These are phyloP conservation scores for Colletotrichum lini DNA, from an alignment of 2,329 filamentous ascomycete species.

Conservation along the genomic window DNA sequence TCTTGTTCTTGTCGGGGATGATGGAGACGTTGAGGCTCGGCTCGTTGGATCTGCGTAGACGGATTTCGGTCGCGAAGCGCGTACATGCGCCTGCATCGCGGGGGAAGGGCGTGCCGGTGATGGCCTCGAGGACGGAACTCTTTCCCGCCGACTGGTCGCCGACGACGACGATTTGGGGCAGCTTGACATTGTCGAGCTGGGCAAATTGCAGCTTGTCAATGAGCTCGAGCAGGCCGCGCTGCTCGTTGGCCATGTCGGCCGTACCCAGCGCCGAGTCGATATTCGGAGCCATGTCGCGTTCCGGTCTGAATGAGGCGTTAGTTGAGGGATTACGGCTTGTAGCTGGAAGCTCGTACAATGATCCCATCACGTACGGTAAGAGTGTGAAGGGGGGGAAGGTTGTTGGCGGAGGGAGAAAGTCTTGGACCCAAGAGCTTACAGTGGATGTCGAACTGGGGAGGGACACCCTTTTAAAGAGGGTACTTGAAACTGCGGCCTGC, in stretches of 20 bases:
- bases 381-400: neutral
- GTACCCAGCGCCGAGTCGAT: conserved; percentile 65
- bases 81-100: conserved; percentile 73
- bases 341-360: conserved; percentile 38
- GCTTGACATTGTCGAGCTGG: conserved; percentile 66
- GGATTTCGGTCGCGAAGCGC: conserved; percentile 72
- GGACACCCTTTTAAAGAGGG: conserved; percentile 25
- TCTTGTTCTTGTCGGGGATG: conserved; percentile 66
- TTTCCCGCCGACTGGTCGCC: conserved; percentile 77
- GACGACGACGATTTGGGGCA: conserved; percentile 75
- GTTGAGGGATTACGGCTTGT: conserved; percentile 34
- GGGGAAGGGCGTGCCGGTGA: conserved; percentile 74
- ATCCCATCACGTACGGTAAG: conserved; percentile 34
- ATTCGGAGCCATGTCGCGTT: conserved; percentile 54
- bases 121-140: conserved; percentile 74
- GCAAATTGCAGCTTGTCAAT: conserved; percentile 69
- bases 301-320: conserved; percentile 38
- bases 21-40: conserved; percentile 65
- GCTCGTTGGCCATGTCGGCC: conserved; percentile 66
- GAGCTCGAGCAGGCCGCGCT: conserved; percentile 70
- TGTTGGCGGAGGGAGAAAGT: neutral
- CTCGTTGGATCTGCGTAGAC: conserved; percentile 64
- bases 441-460: neutral
- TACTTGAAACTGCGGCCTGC: neutral
- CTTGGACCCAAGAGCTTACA: neutral